These are phyloP conservation scores for Wickerhamomyces pijperi DNA, from an alignment of 805 yeast species.

Conservation along the genomic window DNA sequence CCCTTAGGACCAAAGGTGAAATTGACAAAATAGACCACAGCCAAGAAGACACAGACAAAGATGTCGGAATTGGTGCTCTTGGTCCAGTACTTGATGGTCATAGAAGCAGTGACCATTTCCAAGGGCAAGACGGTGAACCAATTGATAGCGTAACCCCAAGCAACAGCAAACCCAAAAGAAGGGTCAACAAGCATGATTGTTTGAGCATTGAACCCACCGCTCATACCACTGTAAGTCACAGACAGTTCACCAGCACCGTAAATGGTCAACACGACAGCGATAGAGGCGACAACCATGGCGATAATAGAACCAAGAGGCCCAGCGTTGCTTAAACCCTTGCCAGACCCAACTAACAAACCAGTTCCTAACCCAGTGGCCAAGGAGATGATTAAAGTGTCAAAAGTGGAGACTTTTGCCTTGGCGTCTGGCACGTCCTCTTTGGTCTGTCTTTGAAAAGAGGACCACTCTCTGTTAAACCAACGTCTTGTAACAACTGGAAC, in stretches of 20 bases:
- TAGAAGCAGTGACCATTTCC: constrained; percentile 54
- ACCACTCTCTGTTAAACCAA: too few species aligned
- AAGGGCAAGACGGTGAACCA: constrained; percentile 54
- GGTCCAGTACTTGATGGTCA: constrained; percentile 52
- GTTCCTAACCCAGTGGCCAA: constrained; percentile 76
- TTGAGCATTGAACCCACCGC: constrained; percentile 56
- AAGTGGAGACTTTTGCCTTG: constrained; percentile 2
- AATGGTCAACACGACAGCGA: constrained; percentile 24
- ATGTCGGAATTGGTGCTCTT: constrained; percentile 42
- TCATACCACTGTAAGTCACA: constrained; percentile 43
- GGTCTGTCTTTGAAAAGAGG: neutral
- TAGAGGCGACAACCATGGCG: neutral
- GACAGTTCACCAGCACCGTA: constrained; percentile 61
- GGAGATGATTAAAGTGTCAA: constrained; percentile 39
- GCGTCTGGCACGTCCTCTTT: too few species aligned
- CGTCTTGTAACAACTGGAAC: neutral
- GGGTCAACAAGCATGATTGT: constrained; percentile 45
- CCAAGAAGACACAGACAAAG: constrained; percentile 42
- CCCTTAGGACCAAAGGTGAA: constrained; percentile 40
- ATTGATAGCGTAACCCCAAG: constrained; percentile 54
- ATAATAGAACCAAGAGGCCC: constrained; percentile 38
- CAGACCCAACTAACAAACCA: constrained; percentile 51
- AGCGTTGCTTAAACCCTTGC: constrained; percentile 31
- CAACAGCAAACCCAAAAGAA: constrained; percentile 46
- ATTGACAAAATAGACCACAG: constrained; percentile 29